Conservation (phyloP, 305 asterid species). For the Plantago coronopus region DNA sequence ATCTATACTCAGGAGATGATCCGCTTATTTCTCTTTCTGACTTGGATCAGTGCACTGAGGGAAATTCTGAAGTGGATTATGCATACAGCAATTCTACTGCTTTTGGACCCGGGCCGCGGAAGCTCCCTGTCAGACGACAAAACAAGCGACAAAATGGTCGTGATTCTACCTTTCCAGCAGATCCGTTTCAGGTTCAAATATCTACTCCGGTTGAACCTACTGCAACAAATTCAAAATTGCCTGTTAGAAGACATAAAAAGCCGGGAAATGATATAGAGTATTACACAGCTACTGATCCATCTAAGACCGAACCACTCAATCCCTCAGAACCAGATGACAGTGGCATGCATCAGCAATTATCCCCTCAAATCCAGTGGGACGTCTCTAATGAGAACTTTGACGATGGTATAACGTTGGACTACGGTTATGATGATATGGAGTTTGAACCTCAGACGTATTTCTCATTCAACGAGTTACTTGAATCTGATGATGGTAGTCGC, state of each 20-base stretch:
- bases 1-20: slow-evolving; percentile 27
- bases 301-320: slow-evolving; percentile 19
- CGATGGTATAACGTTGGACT: slow-evolving; percentile 50
- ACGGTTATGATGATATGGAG: slow-evolving; percentile 53
- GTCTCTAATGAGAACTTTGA: slow-evolving; percentile 40
- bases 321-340: slow-evolving; percentile 24
- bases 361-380: slow-evolving; percentile 44
- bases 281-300: slow-evolving; percentile 21
- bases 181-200: slow-evolving; percentile 31
- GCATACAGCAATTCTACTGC: slow-evolving; percentile 29
- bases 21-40: slow-evolving; percentile 36
- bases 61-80: slow-evolving; percentile 25
- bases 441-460: slow-evolving; percentile 95
- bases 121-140: slow-evolving; percentile 68
- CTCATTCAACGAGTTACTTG: slow-evolving; percentile 84
- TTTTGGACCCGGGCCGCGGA: slow-evolving; percentile 46
- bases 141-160: slow-evolving; percentile 37
- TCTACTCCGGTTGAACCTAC: slow-evolving; percentile 34
- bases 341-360: slow-evolving; percentile 24
- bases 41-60: slow-evolving; percentile 33
- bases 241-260: slow-evolving; percentile 33
- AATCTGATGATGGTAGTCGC: slow-evolving; percentile 50
- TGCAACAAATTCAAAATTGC: slow-evolving; percentile 34
- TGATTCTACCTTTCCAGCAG: slow-evolving; percentile 27
- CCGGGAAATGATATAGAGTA: slow-evolving; percentile 21